Base-by-base conservation (phyloP, 2,329 filamentous ascomycete species). In the Ophiosphaerella korrae region DNA sequence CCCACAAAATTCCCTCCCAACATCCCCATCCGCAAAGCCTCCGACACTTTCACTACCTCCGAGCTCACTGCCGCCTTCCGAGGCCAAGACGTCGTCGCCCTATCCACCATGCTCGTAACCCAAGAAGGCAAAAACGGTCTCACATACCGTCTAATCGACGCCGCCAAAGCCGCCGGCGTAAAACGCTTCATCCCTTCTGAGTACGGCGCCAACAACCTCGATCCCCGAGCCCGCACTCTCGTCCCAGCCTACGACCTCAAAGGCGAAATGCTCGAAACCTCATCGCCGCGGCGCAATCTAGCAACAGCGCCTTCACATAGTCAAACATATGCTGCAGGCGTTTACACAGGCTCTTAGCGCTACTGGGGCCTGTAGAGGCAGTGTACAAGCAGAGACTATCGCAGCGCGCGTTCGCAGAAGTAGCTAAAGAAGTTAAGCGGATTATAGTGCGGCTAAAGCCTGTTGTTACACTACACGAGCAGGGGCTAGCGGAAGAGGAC, bases 121-220 rank as follows among this genome's bases (percentile, higher is more conserved):
- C 39, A 57, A 23, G 57, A 60, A 23, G 52, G 49, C 5, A 43
- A 42, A 34, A 53, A 62, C 16, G 52, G 60, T 16, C 50, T 66
- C 33, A 57, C 56, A 4, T 60, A 60, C 50, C 55, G 60, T 12
- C 57, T 78, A 16, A 67, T 78, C 40, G 73, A 77, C 43, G 76
- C 74, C 3, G 67, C 75, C 13, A 57, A 75, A 33, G 66, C 71
- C 1, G 73, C 73, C 1, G 73, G 73, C 11, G 74, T 77, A 1
- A 64, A 67, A 38, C 68, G 74, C 21, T 70, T 77, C 53, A 67
- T 78, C 32, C 75, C 75, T 1, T 65, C 64, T 6, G 75, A 77
- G 49, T 78, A 70, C 51, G 75, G 74, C 44, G 58, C 65, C 31
- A 69, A 78, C 46, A 68, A 71, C n/a, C 53, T 60, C 5, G 73